These are phyloP conservation scores for Wakefieldia striispora DNA, from an alignment of 768 basidiomycete species.

Conservation along the genomic window DNA sequence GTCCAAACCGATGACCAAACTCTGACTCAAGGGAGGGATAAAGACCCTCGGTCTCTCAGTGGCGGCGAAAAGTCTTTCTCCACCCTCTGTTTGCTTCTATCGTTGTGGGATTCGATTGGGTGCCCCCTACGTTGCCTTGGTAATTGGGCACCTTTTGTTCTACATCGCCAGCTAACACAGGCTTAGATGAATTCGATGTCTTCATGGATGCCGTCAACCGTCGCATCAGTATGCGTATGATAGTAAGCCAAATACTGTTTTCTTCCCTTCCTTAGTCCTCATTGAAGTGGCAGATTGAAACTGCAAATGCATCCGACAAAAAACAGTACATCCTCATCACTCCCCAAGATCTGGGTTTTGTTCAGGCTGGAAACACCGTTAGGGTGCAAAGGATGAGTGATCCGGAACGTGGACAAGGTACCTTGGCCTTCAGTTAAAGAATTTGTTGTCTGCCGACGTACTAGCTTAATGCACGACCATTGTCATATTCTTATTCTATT, in stretches of 20 bases:
- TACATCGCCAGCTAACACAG: slow-evolving; percentile 9
- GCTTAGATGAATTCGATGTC: slow-evolving; percentile 91
- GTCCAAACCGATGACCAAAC: slow-evolving; percentile 84
- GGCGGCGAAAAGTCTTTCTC: slow-evolving; percentile 98
- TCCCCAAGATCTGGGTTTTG: slow-evolving; percentile 86
- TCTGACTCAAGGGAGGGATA: slow-evolving; percentile 64
- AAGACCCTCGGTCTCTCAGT: slow-evolving; percentile 82
- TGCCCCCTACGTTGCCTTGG: slow-evolving; percentile 92
- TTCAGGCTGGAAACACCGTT: slow-evolving; percentile 65
- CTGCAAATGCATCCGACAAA: slow-evolving; percentile 80
- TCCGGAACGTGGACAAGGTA: slow-evolving; percentile 66
- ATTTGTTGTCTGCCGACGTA: background rate
- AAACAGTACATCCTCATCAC: slow-evolving; percentile 96
- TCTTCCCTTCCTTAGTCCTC: background rate
- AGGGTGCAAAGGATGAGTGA: slow-evolving; percentile 76
- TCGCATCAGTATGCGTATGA: slow-evolving; percentile 92
- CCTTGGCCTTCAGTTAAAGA: slow-evolving; percentile 34
- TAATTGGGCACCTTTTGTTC: slow-evolving; percentile 30
- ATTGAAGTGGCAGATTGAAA: slow-evolving; percentile 62
- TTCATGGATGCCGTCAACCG: slow-evolving; percentile 96
- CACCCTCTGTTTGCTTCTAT: slow-evolving; percentile 89
- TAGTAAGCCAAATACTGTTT: slow-evolving; percentile 48
- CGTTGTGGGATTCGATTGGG: slow-evolving; percentile 93
- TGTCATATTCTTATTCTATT: slow-evolving; percentile 10
- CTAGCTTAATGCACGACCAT: slow-evolving; percentile 1